Evolutionary conservation across 805 yeast genomes (phyloP).

Genomic region (Candida ipomoeae): DNA sequence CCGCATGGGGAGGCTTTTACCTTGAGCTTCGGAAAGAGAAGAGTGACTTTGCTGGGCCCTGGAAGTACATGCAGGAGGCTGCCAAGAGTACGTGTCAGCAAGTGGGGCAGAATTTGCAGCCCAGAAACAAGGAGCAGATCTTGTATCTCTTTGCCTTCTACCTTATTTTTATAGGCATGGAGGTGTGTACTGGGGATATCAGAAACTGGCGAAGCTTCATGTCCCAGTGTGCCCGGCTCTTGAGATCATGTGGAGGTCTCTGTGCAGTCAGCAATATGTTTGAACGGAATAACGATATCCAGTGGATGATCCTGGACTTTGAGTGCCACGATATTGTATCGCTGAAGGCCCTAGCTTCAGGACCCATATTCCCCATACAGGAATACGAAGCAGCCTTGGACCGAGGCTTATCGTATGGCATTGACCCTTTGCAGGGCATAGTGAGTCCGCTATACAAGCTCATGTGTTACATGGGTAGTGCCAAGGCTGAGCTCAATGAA

Average conservation of each 20-base stretch:
- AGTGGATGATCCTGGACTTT: slow-evolving; percentile 20
- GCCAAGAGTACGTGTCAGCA: slow-evolving; percentile 16
- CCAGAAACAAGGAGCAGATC: slow-evolving; percentile 13
- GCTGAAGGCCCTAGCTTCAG: slow-evolving; percentile 14
- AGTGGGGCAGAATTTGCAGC: slow-evolving; percentile 14
- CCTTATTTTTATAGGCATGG: slow-evolving; percentile 19
- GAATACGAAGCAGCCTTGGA: slow-evolving; percentile 14
- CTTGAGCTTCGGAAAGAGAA: slow-evolving; percentile 15
- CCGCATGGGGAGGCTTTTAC: slow-evolving; percentile 22
- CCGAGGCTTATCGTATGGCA: slow-evolving; percentile 14
- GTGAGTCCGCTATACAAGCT: slow-evolving; percentile 16
- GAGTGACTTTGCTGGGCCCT: slow-evolving; percentile 16
- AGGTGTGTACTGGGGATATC: slow-evolving; percentile 22
- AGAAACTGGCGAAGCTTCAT: slow-evolving; percentile 19
- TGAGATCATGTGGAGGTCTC: slow-evolving; percentile 17
- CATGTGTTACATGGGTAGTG: slow-evolving; percentile 14
- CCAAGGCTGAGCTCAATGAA: slow-evolving; percentile 9
- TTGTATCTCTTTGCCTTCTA: slow-evolving; percentile 17
- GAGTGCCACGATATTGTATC: slow-evolving; percentile 21
- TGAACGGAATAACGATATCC: slow-evolving; percentile 17
- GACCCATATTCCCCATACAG: slow-evolving; percentile 16
- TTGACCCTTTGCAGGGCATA: slow-evolving; percentile 19
- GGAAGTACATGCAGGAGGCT: slow-evolving; percentile 21
- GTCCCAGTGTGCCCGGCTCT: slow-evolving; percentile 13
- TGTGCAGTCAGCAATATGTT: slow-evolving; percentile 9